These are phyloP conservation scores for Breviolum minutum DNA, from an alignment of 73 alveolate species.

Conservation along the genomic window DNA sequence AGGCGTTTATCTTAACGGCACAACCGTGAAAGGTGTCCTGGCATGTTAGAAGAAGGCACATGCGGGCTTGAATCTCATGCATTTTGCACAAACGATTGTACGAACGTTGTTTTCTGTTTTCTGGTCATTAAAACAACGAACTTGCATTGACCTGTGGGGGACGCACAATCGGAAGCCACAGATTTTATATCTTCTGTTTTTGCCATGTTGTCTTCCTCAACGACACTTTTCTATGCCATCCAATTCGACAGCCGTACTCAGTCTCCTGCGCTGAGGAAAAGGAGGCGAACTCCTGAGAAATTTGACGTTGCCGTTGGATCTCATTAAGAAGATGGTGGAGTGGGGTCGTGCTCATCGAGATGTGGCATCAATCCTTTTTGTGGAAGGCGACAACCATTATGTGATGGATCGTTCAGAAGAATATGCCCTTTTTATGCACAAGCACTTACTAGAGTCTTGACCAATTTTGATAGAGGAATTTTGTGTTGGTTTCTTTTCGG, in stretches of 20 bases:
- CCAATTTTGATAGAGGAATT: neutral
- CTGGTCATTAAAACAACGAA: too few species aligned
- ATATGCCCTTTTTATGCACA: constrained; percentile 70
- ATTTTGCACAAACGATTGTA: too few species aligned
- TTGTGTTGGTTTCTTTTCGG: neutral
- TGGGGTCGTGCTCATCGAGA: constrained; percentile 81
- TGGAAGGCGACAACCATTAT: constrained; percentile 63
- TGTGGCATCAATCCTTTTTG: constrained; percentile 67
- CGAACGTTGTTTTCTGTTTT: too few species aligned
- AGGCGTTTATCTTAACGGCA: constrained; percentile 72
- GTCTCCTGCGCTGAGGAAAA: neutral
- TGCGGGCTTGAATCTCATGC: neutral
- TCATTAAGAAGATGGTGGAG: constrained; percentile 42
- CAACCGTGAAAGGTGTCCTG: constrained; percentile 56
- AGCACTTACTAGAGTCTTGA: constrained; percentile 50
- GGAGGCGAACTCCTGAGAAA: constrained; percentile 68
- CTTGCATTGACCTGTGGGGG: too few species aligned
- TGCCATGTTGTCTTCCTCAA: neutral
- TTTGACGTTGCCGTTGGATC: constrained; percentile 31
- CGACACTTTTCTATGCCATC: neutral
- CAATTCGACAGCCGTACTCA: neutral
- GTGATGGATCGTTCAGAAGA: constrained; percentile 86
- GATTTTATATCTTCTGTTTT: too few species aligned
- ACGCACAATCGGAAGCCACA: too few species aligned
- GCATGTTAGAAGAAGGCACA: neutral